Evolutionary conservation across 305 asterid species (phyloP).

Genomic region (Ruellia speciosa): DNA sequence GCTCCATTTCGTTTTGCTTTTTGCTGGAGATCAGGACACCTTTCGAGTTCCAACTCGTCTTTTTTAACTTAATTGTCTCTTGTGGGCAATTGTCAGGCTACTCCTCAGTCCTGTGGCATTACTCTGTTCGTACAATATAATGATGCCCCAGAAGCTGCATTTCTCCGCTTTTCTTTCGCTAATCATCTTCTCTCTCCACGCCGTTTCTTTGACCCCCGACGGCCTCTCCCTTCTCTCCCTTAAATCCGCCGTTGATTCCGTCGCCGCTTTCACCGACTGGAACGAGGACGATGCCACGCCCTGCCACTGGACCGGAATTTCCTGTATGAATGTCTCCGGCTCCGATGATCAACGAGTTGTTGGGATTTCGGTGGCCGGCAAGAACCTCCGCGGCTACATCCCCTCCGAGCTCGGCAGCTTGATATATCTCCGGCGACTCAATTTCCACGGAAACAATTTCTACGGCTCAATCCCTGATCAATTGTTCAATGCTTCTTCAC

Average conservation of each 20-base stretch:
- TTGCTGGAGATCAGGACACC: not conserved
- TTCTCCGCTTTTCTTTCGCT: not conserved
- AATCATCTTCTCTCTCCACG: not conserved
- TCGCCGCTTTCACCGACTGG: slow-evolving; percentile 63
- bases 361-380: slow-evolving; percentile 56
- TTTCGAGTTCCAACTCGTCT: no score
- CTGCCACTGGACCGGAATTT: slow-evolving; percentile 82
- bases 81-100: not conserved
- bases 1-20: no score
- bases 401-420: slow-evolving; percentile 88
- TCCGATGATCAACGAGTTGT: slow-evolving; percentile 62
- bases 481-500: slow-evolving; percentile 77
- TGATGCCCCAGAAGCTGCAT: not conserved
- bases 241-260: slow-evolving; percentile 68
- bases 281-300: slow-evolving; percentile 67
- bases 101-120: no score
- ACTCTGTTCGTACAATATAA: not conserved
- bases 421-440: slow-evolving; percentile 77
- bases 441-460: slow-evolving; percentile 68
- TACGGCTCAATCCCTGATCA: slow-evolving; percentile 84
- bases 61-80: not conserved
- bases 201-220: slow-evolving; percentile 23
- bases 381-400: slow-evolving; percentile 72
- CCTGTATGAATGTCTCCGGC: slow-evolving; percentile 71
- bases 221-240: slow-evolving; percentile 77